Percentiles rank a stretch among this genome's conserved stretches.
phyloP scores from a whole-genome alignment of 1,139 yeast species.

The Suhomyces wounanorum region DNA sequence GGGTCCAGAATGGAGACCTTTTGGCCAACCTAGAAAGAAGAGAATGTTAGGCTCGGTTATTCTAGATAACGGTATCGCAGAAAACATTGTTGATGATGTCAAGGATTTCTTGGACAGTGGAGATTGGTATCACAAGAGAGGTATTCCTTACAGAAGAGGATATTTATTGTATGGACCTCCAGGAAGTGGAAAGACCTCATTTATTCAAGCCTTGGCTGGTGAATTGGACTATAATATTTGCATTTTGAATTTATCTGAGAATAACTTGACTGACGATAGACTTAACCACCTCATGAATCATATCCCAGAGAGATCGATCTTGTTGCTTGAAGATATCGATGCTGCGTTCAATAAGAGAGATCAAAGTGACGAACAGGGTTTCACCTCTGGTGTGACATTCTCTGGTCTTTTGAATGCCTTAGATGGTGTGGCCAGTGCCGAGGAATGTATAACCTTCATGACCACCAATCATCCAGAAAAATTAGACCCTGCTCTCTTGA shows the following conservation, averaged over 20 bases:
- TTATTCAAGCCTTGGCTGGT: slow-evolving; percentile 95
- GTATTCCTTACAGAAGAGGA: slow-evolving; percentile 96
- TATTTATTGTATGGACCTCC: slow-evolving; percentile 96
- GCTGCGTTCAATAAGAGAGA: slow-evolving; percentile 89
- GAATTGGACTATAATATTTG: slow-evolving; percentile 95
- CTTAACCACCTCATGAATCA: slow-evolving; percentile 94
- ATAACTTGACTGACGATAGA: slow-evolving; percentile 90
- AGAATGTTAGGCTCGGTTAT: slow-evolving; percentile 84
- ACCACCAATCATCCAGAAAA: slow-evolving; percentile 96
- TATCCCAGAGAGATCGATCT: slow-evolving; percentile 84
- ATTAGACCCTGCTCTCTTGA: slow-evolving; percentile 77
- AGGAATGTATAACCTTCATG: slow-evolving; percentile 95
- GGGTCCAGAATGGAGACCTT: slow-evolving; percentile 99
- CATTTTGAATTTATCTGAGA: slow-evolving; percentile 85
- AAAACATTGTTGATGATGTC: slow-evolving; percentile 67
- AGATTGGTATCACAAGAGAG: slow-evolving; percentile 91
- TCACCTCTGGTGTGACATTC: slow-evolving; percentile 84
- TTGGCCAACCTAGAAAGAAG: slow-evolving; percentile 93
- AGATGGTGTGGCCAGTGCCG: slow-evolving; percentile 99
- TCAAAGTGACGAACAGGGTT: slow-evolving; percentile 76
- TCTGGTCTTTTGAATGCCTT: slow-evolving; percentile 91
- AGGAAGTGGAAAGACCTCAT: slow-evolving; percentile 95
- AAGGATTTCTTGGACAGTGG: slow-evolving; percentile 78
- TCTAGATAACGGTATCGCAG: slow-evolving; percentile 73
- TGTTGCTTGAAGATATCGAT: slow-evolving; percentile 89